These are phyloP conservation scores for Aspergillus cristatus DNA, from an alignment of 495 filamentous ascomycete genomes.

Conservation along the genomic window DNA sequence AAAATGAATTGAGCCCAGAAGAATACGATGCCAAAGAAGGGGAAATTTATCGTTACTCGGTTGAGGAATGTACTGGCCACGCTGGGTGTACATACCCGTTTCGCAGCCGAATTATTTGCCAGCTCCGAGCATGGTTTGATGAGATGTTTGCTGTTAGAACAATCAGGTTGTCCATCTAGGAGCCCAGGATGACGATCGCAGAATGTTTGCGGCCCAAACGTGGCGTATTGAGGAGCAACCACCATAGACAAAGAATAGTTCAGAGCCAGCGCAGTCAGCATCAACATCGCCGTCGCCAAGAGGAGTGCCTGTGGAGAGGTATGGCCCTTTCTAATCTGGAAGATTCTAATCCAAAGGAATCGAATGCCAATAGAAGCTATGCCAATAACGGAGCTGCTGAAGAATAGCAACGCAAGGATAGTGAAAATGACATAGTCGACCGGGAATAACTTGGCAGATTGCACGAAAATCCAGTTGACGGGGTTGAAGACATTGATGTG, in stretches of 20 bases:
- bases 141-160: conserved; percentile 57
- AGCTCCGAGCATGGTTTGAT: conserved; percentile 76
- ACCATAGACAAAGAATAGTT: conserved; percentile 90
- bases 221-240: conserved; percentile 87
- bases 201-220: conserved; percentile 90
- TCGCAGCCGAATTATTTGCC: conserved; percentile 48
- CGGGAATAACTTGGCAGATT: conserved; percentile 75
- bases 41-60: conserved; percentile 87
- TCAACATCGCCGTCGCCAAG: conserved; percentile 80
- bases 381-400: conserved; percentile 75
- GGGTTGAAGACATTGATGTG: conserved; percentile 91
- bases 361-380: conserved; percentile 82
- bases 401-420: conserved; percentile 73
- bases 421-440: conserved; percentile 87
- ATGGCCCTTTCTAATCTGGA: conserved; percentile 79
- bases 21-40: conserved; percentile 83
- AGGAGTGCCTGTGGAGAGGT: conserved; percentile 91
- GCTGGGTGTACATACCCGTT: conserved; percentile 77
- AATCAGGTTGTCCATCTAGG: conserved; percentile 62
- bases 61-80: conserved; percentile 90
- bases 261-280: conserved; percentile 76
- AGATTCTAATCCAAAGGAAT: conserved; percentile 89
- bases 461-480: conserved; percentile 81
- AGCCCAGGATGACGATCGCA: conserved; percentile 55
- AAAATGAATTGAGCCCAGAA: conserved; percentile 97